These are phyloP conservation scores for Hypoxylon lienhwacheense DNA, from an alignment of 495 filamentous ascomycete species.

Conservation along the genomic window DNA sequence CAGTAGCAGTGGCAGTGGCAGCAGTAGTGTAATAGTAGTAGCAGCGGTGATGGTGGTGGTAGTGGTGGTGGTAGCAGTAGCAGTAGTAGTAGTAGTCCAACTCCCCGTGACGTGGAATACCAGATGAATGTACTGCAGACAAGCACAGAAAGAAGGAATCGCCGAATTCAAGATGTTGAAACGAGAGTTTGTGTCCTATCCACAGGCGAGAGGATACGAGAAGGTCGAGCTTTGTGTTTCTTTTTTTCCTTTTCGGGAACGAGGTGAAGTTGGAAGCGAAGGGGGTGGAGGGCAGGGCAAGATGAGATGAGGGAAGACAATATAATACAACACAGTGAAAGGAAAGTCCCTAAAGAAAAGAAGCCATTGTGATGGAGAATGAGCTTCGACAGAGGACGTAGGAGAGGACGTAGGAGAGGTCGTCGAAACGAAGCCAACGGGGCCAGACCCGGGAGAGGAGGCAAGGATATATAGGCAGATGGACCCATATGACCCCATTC, in stretches of 20 bases:
- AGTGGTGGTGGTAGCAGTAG: neutral
- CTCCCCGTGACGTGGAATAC: slow-evolving; percentile 13
- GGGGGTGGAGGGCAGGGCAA: slow-evolving; percentile 35
- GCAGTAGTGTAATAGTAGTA: slow-evolving; percentile 1
- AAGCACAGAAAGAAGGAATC: slow-evolving; percentile 35
- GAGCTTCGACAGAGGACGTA: slow-evolving; percentile 42
- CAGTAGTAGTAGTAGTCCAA: neutral
- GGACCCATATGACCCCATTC: slow-evolving; percentile 40
- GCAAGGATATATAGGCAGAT: slow-evolving; percentile 51
- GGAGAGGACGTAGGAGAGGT: slow-evolving; percentile 43
- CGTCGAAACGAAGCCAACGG: slow-evolving; percentile 35
- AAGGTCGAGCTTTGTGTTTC: slow-evolving; percentile 11
- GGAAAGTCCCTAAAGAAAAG: slow-evolving; percentile 45
- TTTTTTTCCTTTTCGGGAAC: slow-evolving; percentile 5
- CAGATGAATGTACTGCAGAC: slow-evolving; percentile 24
- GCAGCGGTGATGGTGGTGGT: neutral
- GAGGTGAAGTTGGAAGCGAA: slow-evolving; percentile 24
- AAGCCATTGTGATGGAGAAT: slow-evolving; percentile 46
- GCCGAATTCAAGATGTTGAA: slow-evolving; percentile 19
- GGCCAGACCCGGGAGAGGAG: slow-evolving; percentile 48
- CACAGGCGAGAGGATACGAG: slow-evolving; percentile 8
- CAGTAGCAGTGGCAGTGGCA: neutral
- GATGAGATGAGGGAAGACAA: slow-evolving; percentile 31
- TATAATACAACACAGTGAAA: slow-evolving; percentile 39
- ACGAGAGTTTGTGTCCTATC: slow-evolving; percentile 31